Conservation (phyloP, 495 filamentous ascomycete genomes). For the Aspergillus biplanus region DNA sequence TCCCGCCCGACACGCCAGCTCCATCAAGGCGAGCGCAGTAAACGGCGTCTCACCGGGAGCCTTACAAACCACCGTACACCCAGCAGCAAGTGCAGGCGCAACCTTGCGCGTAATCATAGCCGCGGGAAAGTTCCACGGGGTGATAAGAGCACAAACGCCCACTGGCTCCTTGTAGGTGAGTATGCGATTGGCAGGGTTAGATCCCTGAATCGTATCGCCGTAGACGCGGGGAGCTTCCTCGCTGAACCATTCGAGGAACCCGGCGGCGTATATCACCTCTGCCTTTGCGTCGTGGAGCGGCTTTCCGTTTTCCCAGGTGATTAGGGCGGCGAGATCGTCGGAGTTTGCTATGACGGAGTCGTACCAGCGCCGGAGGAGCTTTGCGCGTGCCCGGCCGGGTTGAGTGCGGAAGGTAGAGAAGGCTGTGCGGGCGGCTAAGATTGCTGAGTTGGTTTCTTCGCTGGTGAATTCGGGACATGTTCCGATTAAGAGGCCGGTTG, state of each 20-base stretch:
- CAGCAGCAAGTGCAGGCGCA: constrained; percentile 63
- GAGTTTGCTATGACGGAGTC: constrained; percentile 38
- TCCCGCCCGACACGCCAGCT: constrained; percentile 61
- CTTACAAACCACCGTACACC: constrained; percentile 59
- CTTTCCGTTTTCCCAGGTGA: constrained; percentile 55
- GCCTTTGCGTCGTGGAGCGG: constrained; percentile 47
- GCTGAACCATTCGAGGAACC: constrained; percentile 56
- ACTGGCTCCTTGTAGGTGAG: constrained; percentile 56
- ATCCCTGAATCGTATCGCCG: constrained; percentile 39
- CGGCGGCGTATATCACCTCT: constrained; percentile 51
- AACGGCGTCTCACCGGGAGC: constrained; percentile 55
- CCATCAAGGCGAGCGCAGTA: constrained; percentile 56
- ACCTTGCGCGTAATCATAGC: constrained; percentile 65
- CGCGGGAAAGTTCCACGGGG: constrained; percentile 53
- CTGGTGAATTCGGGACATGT: background rate
- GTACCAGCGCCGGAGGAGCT: constrained; percentile 29
- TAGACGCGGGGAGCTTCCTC: constrained; percentile 53
- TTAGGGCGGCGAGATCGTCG: constrained; percentile 50
- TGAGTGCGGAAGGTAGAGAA: background rate
- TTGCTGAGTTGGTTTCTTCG: background rate
- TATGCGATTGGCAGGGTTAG: constrained; percentile 40
- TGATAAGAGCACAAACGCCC: constrained; percentile 43
- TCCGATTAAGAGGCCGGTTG: background rate
- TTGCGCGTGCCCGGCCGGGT: constrained; percentile 22
- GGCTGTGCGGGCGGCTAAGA: background rate